Evolutionary conservation across 164 flowering plant genomes (phyloP), one percentile per base, ranked within the genome.

Genomic region (Chimonanthus salicifolius): DNA sequence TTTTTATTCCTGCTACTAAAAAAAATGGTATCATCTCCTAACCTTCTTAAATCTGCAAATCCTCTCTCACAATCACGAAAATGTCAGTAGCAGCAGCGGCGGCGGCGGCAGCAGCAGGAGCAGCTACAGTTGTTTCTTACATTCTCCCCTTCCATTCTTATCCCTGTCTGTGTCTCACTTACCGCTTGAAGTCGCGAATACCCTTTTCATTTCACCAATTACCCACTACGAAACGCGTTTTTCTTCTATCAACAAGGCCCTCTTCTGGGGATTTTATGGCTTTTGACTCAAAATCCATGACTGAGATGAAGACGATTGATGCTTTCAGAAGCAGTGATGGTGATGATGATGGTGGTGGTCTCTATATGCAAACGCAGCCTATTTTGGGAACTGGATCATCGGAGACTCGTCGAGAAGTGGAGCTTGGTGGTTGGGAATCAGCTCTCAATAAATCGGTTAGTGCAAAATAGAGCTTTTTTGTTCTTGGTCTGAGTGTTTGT

Each of bases 361-460:
- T 63, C 73, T 44, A 33, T 33, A 33, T 81, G 66, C 86, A 92
- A 64, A 76, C 74, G 60, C 89, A 87, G 73, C 71, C 76, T 16
- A 46, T 78, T 76, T 71, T 83, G 49, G 13, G 81, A 51, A 70
- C 77, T 71, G 86, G 84, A 74, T 72, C 84, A 0, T 47, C 81
- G 8, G 72, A 68, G 51, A 33, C 80, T 62, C 54, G 67, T 2
- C n/a, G 63, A 47, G 70, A 11, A 58, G 16, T 67, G 47, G 18
- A 13, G 64, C 70, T 69, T 71, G 71, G 62, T 64, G 84, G 82
- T 20, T 64, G 86, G 43, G 87, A 90, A 74, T 73, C 84, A 43
- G 83, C 82, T 68, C 82, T 92, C 75, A 90, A 92, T 84, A 82
- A 75, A 60, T 74, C 87, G 91, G 94, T 92, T 74, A 10, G 91